Evolutionary conservation across 2,329 filamentous ascomycete species (phyloP).

Genomic region (Pestalotiopsis sp.): DNA sequence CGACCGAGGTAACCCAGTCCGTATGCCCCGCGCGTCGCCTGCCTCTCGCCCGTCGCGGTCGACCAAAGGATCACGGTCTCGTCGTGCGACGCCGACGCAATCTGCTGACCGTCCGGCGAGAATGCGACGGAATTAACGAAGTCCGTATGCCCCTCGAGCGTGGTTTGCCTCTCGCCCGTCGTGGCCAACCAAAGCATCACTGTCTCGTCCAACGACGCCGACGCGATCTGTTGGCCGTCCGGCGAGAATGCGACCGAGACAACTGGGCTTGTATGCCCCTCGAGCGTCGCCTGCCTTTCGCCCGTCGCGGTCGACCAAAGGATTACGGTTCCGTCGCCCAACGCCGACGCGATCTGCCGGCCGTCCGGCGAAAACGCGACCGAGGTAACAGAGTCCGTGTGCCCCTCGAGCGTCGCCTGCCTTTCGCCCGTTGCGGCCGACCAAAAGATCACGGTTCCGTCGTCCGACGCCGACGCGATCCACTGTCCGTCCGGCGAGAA

Average conservation of each 20-base stretch:
- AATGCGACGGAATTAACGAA: too few species aligned
- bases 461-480: too few species aligned
- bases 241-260: constrained; percentile 15
- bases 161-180: not conserved
- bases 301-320: constrained; percentile 11
- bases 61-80: too few species aligned
- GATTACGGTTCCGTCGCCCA: constrained; percentile 16
- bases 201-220: constrained; percentile 7
- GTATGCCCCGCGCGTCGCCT: too few species aligned
- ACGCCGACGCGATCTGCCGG: constrained; percentile 11
- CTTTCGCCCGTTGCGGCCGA: too few species aligned
- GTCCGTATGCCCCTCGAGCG: too few species aligned
- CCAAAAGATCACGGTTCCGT: too few species aligned
- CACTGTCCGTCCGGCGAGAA: too few species aligned
- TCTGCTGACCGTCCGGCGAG: too few species aligned
- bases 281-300: constrained; percentile 16
- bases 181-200: constrained; percentile 17
- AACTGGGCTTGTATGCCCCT: constrained; percentile 10
- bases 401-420: constrained; percentile 16
- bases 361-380: constrained; percentile 18
- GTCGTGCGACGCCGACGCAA: too few species aligned
- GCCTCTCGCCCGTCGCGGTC: too few species aligned
- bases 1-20: too few species aligned
- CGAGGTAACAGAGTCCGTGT: not conserved
- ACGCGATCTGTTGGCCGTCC: constrained; percentile 13